These are phyloP conservation scores for Akebia trifoliata DNA, from an alignment of 164 flowering plant species.

Conservation along the genomic window DNA sequence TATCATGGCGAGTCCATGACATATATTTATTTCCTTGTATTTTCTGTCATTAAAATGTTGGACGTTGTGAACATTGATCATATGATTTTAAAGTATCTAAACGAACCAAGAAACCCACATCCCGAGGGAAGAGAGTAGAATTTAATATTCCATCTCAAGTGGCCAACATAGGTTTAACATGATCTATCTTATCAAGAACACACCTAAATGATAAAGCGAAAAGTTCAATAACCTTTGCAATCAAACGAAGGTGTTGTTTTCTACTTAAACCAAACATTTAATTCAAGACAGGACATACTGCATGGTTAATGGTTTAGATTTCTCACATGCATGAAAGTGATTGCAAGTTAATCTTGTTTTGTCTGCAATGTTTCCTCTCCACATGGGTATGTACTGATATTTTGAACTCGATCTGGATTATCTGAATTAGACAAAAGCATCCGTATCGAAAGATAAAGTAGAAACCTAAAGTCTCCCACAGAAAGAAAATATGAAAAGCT, in stretches of 20 bases:
- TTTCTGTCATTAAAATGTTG: not conserved
- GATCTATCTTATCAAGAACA: not conserved
- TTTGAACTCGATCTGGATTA: constrained; percentile 12
- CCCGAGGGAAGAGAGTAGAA: not conserved
- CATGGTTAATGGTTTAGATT: constrained; percentile 5
- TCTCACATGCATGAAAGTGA: constrained; percentile 10
- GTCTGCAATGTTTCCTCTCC: constrained; percentile 1
- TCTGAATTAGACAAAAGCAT: constrained; percentile 15
- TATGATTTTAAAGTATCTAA: too few relatives aligned
- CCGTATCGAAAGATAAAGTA: constrained; percentile 4
- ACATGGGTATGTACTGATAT: constrained; percentile 12
- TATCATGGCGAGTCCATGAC: not conserved
- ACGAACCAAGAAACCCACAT: not conserved
- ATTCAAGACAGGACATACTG: not conserved
- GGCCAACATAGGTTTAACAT: not conserved
- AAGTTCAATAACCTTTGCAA: not conserved
- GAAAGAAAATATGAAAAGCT: not conserved
- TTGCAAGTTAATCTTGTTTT: constrained; percentile 11
- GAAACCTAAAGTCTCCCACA: constrained; percentile 12
- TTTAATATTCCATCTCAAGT: not conserved
- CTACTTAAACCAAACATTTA: not conserved
- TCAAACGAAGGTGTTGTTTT: not conserved
- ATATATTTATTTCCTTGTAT: not conserved
- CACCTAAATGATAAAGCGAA: not conserved
- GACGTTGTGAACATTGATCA: not conserved